These are phyloP conservation scores for Neurospora africana DNA, from an alignment of 495 filamentous ascomycete genomes.

Conservation along the genomic window DNA sequence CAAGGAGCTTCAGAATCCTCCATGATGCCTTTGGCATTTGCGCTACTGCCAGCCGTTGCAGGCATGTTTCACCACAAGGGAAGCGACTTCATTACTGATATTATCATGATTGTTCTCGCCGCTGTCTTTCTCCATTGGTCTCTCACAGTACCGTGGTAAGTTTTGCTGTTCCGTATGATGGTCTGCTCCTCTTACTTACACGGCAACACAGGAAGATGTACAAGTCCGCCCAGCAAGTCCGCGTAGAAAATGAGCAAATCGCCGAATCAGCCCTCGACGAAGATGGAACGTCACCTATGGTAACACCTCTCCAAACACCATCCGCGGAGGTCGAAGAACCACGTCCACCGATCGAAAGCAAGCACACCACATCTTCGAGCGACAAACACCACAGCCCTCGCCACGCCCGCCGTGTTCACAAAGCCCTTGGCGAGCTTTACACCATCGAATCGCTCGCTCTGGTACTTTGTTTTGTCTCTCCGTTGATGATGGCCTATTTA, in stretches of 20 bases:
- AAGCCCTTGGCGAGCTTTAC: constrained; percentile 55
- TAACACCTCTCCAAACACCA: not conserved
- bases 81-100: constrained; percentile 68
- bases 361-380: not conserved
- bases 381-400: not conserved
- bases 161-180: not conserved
- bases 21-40: constrained; percentile 67
- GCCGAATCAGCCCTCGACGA: constrained; percentile 39
- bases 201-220: constrained; percentile 71
- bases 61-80: constrained; percentile 82
- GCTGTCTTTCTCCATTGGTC: constrained; percentile 92
- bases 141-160: constrained; percentile 77
- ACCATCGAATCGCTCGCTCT: constrained; percentile 66
- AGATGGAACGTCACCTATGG: constrained; percentile 8
- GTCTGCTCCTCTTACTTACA: constrained; percentile 5
- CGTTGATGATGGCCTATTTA: constrained; percentile 65
- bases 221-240: constrained; percentile 59
- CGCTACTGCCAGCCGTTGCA: constrained; percentile 72
- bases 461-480: constrained; percentile 66
- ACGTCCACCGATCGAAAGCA: not conserved
- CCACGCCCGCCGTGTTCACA: constrained; percentile 5
- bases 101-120: constrained; percentile 66
- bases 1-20: constrained; percentile 45
- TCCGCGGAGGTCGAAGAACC: not conserved
- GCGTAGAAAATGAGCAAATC: constrained; percentile 33